A percentile compares a stretch with the other conserved stretches of the same genome.
These are phyloP conservation scores for Sporodiniella umbellata DNA, from an alignment of 371 early-diverging fungal genomes.

Conservation along the genomic window DNA sequence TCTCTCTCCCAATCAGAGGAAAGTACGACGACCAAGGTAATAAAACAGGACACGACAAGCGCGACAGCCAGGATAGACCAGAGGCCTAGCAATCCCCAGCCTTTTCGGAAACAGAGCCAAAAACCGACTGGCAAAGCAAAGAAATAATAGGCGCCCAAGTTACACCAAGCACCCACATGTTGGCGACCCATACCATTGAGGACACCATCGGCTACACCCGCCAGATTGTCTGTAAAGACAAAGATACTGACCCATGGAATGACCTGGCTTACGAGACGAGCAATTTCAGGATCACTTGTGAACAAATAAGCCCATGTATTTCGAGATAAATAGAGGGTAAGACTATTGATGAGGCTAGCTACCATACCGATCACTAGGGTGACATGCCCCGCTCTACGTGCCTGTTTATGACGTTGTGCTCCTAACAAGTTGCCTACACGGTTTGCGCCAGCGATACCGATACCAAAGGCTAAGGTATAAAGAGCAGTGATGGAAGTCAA, in stretches of 20 bases:
- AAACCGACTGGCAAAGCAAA: slow-evolving; percentile 67
- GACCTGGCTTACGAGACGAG: slow-evolving; percentile 59
- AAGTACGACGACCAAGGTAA: slow-evolving; percentile 27
- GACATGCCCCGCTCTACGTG: slow-evolving; percentile 35
- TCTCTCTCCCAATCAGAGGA: slow-evolving; percentile 33
- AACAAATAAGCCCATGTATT: slow-evolving; percentile 60
- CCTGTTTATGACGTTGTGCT: slow-evolving; percentile 36
- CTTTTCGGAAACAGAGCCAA: slow-evolving; percentile 49
- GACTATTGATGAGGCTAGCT: slow-evolving; percentile 29
- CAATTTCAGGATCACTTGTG: slow-evolving; percentile 62
- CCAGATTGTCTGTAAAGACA: slow-evolving; percentile 68
- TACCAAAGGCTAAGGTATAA: slow-evolving; percentile 67
- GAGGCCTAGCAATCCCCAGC: slow-evolving; percentile 60
- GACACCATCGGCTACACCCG: slow-evolving; percentile 64
- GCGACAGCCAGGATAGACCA: slow-evolving; percentile 59
- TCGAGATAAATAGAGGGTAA: slow-evolving; percentile 34
- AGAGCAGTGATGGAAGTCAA: slow-evolving; percentile 66
- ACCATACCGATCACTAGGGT: slow-evolving; percentile 41
- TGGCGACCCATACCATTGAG: slow-evolving; percentile 70
- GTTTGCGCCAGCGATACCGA: slow-evolving; percentile 71
- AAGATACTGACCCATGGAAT: slow-evolving; percentile 75
- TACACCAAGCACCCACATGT: slow-evolving; percentile 60
- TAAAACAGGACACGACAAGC: slow-evolving; percentile 25
- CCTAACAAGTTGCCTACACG: slow-evolving; percentile 77
- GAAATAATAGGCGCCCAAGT: slow-evolving; percentile 59